These are phyloP conservation scores for Porphyrellus cyaneotinctus DNA, from an alignment of 768 basidiomycete species.

Conservation along the genomic window DNA sequence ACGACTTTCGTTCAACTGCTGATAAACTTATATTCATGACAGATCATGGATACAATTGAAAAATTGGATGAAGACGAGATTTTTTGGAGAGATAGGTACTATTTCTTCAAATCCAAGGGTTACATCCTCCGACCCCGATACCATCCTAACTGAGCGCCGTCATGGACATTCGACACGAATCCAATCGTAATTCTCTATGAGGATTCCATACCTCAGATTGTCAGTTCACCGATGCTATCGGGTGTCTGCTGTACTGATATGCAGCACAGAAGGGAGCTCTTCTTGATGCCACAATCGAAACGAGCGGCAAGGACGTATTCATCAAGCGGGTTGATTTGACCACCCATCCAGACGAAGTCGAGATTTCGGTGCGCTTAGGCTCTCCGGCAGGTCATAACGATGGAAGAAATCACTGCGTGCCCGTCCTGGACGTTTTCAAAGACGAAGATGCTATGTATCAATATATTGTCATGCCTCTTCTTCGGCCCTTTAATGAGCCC, in stretches of 20 bases:
- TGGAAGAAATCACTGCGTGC: not conserved
- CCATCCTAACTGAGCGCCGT: slow-evolving; percentile 28
- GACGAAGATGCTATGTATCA: not conserved
- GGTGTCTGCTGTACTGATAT: no score
- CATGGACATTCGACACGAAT: slow-evolving; percentile 11
- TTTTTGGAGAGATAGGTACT: slow-evolving; percentile 15
- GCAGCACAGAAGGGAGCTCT: not conserved
- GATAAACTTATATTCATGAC: not conserved
- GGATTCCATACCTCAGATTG: slow-evolving; percentile 4
- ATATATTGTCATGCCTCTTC: slow-evolving; percentile 29
- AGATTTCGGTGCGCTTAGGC: not conserved
- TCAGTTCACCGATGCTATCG: not conserved
- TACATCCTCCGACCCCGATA: slow-evolving; percentile 28
- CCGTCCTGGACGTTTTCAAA: not conserved
- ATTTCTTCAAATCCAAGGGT: slow-evolving; percentile 16
- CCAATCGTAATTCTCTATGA: not conserved
- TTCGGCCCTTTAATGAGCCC: slow-evolving; percentile 23
- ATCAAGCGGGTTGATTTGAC: slow-evolving; percentile 8
- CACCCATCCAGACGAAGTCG: slow-evolving; percentile 5
- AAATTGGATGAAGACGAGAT: not conserved
- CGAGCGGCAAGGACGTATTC: slow-evolving; percentile 1
- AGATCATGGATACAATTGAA: not conserved
- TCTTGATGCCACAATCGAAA: not conserved
- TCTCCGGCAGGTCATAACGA: not conserved
- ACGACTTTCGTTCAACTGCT: no score